phyloP scores from a whole-genome alignment of 305 asterid species.

The Fraxinus sp. region DNA sequence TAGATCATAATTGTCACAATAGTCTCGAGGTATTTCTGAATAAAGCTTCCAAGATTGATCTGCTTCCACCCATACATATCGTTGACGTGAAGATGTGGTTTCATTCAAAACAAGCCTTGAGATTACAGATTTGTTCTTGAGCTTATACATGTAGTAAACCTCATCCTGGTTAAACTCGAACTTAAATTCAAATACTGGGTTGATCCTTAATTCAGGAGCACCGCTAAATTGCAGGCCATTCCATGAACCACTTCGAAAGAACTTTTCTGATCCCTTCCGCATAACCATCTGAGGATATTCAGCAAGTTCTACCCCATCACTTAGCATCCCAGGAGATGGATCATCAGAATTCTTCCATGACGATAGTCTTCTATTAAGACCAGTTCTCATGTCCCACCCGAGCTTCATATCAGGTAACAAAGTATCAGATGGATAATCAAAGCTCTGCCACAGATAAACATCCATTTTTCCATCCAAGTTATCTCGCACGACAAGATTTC shows the following conservation, averaged over 20 bases:
- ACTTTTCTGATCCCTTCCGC: constrained; percentile 28
- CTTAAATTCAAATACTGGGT: constrained; percentile 27
- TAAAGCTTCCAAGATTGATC: constrained; percentile 39
- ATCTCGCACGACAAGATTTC: constrained; percentile 41
- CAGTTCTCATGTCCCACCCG: constrained; percentile 47
- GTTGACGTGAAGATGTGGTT: constrained; percentile 25
- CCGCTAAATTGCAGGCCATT: constrained; percentile 40
- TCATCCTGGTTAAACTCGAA: constrained; percentile 35
- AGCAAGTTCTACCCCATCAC: constrained; percentile 29
- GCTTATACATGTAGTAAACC: constrained; percentile 35
- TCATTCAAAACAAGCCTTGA: constrained; percentile 39
- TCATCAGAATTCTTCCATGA: constrained; percentile 50
- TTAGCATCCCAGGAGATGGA: constrained; percentile 47
- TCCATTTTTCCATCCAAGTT: constrained; percentile 10
- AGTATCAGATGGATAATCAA: constrained; percentile 48
- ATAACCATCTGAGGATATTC: constrained; percentile 34
- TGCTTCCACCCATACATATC: constrained; percentile 38
- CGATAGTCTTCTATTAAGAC: constrained; percentile 31
- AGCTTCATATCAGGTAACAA: constrained; percentile 52
- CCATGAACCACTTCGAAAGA: constrained; percentile 47
- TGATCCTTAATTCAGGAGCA: constrained; percentile 23
- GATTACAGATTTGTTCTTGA: constrained; percentile 31
- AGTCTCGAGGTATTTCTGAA: constrained; percentile 37
- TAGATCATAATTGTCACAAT: constrained; percentile 38
- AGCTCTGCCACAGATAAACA: constrained; percentile 46